Conservation (phyloP, 768 basidiomycete species). For the Termitomyces sp. region DNA sequence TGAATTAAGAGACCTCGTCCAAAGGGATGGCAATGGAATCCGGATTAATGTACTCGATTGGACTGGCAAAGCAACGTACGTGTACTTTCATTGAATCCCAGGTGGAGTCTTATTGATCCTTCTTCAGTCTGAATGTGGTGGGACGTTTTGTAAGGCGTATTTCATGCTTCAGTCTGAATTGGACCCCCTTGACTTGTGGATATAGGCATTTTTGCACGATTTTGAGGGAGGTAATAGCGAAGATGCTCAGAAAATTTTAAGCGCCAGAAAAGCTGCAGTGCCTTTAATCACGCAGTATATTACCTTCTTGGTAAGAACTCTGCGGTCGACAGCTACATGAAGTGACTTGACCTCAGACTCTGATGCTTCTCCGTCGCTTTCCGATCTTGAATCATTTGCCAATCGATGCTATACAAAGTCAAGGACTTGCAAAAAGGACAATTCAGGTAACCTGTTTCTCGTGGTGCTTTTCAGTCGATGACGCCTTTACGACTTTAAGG, state of each 20-base stretch:
- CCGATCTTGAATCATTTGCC: not conserved
- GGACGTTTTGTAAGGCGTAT: not conserved
- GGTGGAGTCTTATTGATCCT: not conserved
- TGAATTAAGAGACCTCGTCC: not conserved
- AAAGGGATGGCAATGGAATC: not conserved
- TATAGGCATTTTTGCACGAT: not conserved
- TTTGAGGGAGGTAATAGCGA: not conserved
- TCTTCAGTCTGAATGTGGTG: not conserved
- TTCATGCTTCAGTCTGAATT: not conserved
- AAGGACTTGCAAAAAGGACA: not conserved
- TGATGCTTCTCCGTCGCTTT: not conserved
- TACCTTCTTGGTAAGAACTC: not conserved
- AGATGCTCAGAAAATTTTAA: not conserved
- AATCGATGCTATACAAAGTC: not conserved
- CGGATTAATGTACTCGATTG: not conserved
- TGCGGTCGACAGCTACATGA: no score
- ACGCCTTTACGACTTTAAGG: not conserved
- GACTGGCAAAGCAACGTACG: not conserved
- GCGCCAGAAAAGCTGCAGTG: not conserved
- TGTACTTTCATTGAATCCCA: not conserved
- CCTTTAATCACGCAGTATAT: not conserved
- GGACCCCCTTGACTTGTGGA: not conserved
- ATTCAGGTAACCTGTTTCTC: not conserved
- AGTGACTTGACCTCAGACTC: not conserved
- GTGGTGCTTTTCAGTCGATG: no score